These are phyloP conservation scores for Stagonosporopsis vannaccii DNA, from an alignment of 2,329 filamentous ascomycete genomes.

Conservation along the genomic window DNA sequence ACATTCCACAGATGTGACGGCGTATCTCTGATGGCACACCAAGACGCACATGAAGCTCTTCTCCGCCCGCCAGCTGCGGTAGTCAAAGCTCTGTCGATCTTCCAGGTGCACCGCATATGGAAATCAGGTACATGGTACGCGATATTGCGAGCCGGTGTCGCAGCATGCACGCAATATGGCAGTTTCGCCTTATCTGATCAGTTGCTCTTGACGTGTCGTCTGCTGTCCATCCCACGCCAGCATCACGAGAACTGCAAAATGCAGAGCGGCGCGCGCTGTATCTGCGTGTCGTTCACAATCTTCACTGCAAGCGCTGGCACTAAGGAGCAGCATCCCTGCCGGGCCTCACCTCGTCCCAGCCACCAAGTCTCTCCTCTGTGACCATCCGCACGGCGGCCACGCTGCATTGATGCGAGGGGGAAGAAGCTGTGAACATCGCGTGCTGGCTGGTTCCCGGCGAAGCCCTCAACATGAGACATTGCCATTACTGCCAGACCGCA, in stretches of 20 bases:
- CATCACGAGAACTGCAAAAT: conserved; percentile 18
- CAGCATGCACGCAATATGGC: conserved; percentile 27
- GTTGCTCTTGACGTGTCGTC: conserved; percentile 21
- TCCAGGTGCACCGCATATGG: conserved; percentile 22
- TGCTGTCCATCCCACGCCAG: conserved; percentile 22
- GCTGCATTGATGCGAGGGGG: conserved; percentile 21
- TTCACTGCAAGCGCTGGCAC: conserved; percentile 43
- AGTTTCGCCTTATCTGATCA: conserved; percentile 16
- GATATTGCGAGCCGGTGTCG: neutral
- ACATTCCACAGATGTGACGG: conserved; percentile 25
- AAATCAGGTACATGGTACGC: conserved; percentile 16
- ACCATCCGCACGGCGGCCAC: conserved; percentile 19
- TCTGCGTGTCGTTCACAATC: conserved; percentile 29
- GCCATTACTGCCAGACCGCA: conserved; percentile 15
- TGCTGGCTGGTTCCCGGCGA: conserved; percentile 4
- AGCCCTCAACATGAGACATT: conserved; percentile 28
- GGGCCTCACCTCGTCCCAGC: conserved; percentile 36
- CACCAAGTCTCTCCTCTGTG: conserved; percentile 28
- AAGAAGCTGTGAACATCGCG: conserved; percentile 7
- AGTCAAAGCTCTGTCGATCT: conserved; percentile 42
- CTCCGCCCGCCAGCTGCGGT: conserved; percentile 34
- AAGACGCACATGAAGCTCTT: conserved; percentile 16
- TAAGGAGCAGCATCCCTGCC: conserved; percentile 35
- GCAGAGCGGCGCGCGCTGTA: conserved; percentile 21
- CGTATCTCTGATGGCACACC: conserved; percentile 27